Evolutionary conservation across 768 basidiomycete species (phyloP).

Genomic region (Mrakia blollopis): DNA sequence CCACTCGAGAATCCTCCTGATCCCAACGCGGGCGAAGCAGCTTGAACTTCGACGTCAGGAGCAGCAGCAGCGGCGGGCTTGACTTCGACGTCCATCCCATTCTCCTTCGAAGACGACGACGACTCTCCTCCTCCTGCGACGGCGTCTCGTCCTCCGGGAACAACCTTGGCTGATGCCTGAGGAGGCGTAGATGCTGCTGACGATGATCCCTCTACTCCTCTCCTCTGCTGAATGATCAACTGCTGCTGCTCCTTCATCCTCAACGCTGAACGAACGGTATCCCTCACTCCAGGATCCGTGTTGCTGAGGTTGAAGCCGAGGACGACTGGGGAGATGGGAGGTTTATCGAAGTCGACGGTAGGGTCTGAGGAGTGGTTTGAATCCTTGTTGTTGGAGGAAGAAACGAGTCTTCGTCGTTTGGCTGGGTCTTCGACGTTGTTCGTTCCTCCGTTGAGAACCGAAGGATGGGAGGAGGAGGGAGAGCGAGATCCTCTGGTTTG

Average conservation of each 20-base stretch:
- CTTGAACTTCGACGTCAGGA: neutral
- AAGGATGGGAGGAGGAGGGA: neutral
- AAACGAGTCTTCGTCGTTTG: neutral
- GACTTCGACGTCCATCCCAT: neutral
- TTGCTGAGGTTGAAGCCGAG: conserved; percentile 28
- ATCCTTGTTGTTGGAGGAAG: neutral
- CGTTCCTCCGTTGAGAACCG: neutral
- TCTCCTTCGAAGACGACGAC: neutral
- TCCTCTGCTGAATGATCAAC: conserved; percentile 29
- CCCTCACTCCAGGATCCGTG: conserved; percentile 11
- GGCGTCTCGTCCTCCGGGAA: neutral
- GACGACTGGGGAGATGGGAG: conserved; percentile 32
- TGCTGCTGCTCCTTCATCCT: conserved; percentile 33
- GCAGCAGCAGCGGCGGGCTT: neutral
- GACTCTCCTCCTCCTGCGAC: neutral
- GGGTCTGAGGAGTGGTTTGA: neutral
- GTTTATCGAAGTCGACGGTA: conserved; percentile 9
- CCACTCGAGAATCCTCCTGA: neutral
- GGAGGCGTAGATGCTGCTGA: conserved; percentile 2
- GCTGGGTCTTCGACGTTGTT: neutral
- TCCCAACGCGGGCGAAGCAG: neutral
- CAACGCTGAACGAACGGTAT: conserved; percentile 21
- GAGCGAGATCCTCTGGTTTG: neutral
- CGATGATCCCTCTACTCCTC: neutral
- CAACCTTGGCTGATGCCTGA: neutral